Base-by-base conservation (phyloP, 2,329 filamentous ascomycete species). In the Penicillium sp. region DNA sequence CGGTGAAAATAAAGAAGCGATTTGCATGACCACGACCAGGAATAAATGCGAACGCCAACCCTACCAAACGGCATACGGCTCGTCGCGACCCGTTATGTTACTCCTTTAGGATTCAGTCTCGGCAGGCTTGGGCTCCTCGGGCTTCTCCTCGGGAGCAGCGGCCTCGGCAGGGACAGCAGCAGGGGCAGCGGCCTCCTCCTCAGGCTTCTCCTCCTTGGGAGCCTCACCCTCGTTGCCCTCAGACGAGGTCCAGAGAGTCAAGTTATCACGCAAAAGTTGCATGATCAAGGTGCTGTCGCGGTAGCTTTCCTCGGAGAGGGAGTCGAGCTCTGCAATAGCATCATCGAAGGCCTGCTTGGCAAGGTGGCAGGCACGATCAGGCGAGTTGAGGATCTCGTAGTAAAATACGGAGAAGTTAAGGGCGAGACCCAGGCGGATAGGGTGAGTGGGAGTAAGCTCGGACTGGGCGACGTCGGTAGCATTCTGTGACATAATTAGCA, bases 341-440 rank as follows among this genome's bases (percentile, higher is more conserved):
- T 96, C 92, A 73, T 97, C 92, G 70, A 97, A 97, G 42, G 93
- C 92, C 81, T 97, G 92, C 85, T 97, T 97, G 76, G 92, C 92
- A 62, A 97, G 85, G 74, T 97, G 92, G 84, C 92, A 97, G 70
- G 92, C 92, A 72, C 88, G 89, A 77, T 96, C 91, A 68, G 91
- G 92, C 30, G 91, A 95, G 86, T 96, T 97, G 72, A 96, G 81
- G 73, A 96, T 96, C 83, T 96, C 93, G 77, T 96, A 95, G 84
- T 95, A 95, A 82, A 96, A 96, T 68, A 96, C 92, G 59, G 91
- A 96, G 84, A 97, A 96, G 87, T 96, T 97, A 65, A 97, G 85
- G 63, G 92, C 92, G 68, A 97, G 87, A 75, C 92, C 92, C 61
- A 97, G 89, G 69, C 92, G 91, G 79, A 97, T 97, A 66, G 92